phyloP scores from a whole-genome alignment of 192 early-diverging fungal genomes.

The Coemansia sp. region DNA sequence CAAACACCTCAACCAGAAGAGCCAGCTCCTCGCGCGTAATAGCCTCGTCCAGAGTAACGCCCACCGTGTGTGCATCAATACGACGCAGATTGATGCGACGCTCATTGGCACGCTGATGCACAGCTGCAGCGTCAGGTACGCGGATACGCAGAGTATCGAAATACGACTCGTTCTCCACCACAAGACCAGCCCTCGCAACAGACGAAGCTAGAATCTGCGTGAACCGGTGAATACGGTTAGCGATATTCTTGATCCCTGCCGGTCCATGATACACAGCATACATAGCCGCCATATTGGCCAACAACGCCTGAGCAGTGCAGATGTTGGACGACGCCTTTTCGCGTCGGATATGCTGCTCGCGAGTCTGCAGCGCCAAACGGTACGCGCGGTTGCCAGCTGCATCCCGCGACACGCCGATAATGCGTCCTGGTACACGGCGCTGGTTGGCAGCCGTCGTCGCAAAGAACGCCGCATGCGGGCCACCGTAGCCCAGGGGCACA shows the following conservation, averaged over 20 bases:
- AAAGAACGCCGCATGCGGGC: conserved; percentile 99
- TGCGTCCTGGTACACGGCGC: conserved; percentile 92
- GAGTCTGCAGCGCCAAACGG: conserved; percentile 93
- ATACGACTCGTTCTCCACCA: conserved; percentile 78
- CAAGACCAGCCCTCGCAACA: conserved; percentile 73
- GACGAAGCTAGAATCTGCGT: conserved; percentile 78
- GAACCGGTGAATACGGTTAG: conserved; percentile 90
- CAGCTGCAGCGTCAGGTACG: conserved; percentile 57
- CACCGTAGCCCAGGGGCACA: conserved; percentile 98
- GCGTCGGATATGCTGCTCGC: conserved; percentile 98
- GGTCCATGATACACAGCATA: conserved; percentile 99
- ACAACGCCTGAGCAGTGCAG: conserved; percentile 97
- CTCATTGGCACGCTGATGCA: conserved; percentile 73
- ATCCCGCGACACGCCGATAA: conserved; percentile 96
- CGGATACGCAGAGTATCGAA: conserved; percentile 96
- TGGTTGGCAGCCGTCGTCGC: conserved; percentile 89
- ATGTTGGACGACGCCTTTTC: conserved; percentile 99
- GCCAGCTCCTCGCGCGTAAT: conserved; percentile 79
- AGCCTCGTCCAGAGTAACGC: conserved; percentile 93
- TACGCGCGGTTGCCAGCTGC: conserved; percentile 83
- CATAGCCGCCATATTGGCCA: conserved; percentile 99
- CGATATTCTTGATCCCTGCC: conserved; percentile 84
- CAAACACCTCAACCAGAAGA: conserved; percentile 79
- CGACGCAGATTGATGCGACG: conserved; percentile 86
- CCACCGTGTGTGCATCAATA: conserved; percentile 73